Evolutionary conservation across 1,284 basidiomycete species (phyloP).

Genomic region (Singerocomus rubriflavus): DNA sequence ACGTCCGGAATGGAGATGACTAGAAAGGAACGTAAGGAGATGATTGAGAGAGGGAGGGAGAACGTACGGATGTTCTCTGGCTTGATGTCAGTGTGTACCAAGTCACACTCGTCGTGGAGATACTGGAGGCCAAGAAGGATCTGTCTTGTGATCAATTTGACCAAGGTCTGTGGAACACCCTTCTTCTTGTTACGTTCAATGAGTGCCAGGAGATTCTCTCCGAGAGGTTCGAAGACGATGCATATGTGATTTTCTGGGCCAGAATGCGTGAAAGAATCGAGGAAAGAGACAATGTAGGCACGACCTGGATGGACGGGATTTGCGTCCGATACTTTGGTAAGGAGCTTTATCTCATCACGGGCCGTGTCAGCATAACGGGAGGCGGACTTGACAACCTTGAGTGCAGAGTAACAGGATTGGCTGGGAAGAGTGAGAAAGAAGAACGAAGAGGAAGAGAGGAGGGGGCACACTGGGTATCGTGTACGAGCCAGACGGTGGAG

Average conservation of each 20-base stretch:
- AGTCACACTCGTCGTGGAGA: conserved; percentile 85
- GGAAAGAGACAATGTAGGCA: conserved; percentile 76
- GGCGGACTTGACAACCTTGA: conserved; percentile 92
- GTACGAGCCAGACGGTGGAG: conserved; percentile 81
- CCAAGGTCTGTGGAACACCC: conserved; percentile 76
- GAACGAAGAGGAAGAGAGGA: conserved; percentile 4
- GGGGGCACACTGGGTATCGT: conserved; percentile 61
- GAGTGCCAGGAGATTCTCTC: conserved; percentile 82
- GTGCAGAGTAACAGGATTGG: conserved; percentile 73
- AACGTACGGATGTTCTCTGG: conserved; percentile 80
- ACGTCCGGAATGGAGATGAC: conserved; percentile 77
- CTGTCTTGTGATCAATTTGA: conserved; percentile 82
- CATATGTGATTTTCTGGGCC: conserved; percentile 78
- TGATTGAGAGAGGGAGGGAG: conserved; percentile 18
- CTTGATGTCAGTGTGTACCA: conserved; percentile 88
- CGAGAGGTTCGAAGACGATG: conserved; percentile 89
- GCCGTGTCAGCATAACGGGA: conserved; percentile 85
- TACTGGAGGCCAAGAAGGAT: conserved; percentile 87
- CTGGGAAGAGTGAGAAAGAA: conserved; percentile 33
- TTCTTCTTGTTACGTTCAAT: conserved; percentile 86
- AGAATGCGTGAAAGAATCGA: conserved; percentile 79
- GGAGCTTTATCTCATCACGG: conserved; percentile 86
- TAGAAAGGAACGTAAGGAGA: conserved; percentile 28
- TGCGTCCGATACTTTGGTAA: conserved; percentile 72
- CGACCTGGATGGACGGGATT: conserved; percentile 70